Percentiles rank a stretch among this genome's conserved stretches.
Evolutionary conservation across 345 rosid genomes (phyloP).

Genomic region (Pugionium dolabratum): DNA sequence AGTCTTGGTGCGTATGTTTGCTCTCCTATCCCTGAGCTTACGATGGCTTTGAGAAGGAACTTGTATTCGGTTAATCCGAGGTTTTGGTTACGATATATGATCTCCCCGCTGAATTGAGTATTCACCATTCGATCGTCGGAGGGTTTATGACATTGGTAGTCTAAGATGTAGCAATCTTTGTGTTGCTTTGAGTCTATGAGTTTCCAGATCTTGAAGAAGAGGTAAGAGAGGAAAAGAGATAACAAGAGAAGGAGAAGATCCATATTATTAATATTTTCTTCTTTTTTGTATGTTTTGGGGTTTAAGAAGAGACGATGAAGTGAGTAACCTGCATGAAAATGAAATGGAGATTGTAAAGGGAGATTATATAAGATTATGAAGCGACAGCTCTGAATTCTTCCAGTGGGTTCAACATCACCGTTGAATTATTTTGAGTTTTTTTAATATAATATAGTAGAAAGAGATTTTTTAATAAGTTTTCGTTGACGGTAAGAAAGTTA

Average conservation of each 20-base stretch:
- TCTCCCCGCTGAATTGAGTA: conserved; percentile 51
- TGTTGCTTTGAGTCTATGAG: conserved; percentile 45
- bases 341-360: conserved; percentile 27
- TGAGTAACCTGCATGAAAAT: conserved; percentile 31
- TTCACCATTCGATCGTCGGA: conserved; percentile 55
- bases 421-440: conserved; percentile 2
- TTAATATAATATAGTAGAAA: background rate
- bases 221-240: conserved; percentile 41
- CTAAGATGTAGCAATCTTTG: conserved; percentile 58
- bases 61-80: conserved; percentile 62
- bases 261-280: conserved; percentile 31
- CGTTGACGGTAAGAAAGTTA: conserved; percentile 16
- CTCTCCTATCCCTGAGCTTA: conserved; percentile 71
- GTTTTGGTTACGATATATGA: conserved; percentile 49
- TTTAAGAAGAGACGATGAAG: conserved; percentile 30
- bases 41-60: conserved; percentile 68
- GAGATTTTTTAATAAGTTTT: conserved; percentile 6
- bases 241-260: conserved; percentile 43
- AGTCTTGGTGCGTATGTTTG: conserved; percentile 67
- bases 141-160: conserved; percentile 67
- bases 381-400: conserved; percentile 32
- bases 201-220: conserved; percentile 46
- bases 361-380: conserved; percentile 37
- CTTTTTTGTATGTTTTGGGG: conserved; percentile 3
- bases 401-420: conserved; percentile 35